Conservation (phyloP, 208 protist genomes). For the Crithidia expoeki region DNA sequence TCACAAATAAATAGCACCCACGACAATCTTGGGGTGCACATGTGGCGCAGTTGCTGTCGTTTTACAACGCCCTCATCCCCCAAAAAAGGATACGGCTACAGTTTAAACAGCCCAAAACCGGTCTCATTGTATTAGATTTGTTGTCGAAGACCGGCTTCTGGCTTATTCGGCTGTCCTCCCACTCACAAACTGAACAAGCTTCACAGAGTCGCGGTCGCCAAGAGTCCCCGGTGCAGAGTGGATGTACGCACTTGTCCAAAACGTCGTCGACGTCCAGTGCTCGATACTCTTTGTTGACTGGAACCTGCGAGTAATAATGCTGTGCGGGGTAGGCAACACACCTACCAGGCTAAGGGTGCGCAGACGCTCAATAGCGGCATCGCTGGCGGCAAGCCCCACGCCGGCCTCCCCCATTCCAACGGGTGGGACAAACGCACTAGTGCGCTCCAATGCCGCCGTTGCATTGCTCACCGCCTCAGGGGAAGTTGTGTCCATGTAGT, state of each 20-base stretch:
- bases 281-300: conserved; percentile 64
- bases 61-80: too few species aligned
- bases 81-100: too few species aligned
- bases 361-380: conserved; percentile 46
- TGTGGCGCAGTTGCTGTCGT: too few species aligned
- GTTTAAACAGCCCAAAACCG: too few species aligned
- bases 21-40: background rate
- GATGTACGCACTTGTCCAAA: conserved; percentile 84
- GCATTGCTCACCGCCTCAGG: conserved; percentile 12
- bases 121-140: background rate
- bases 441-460: conserved; percentile 12
- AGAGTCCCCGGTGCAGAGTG: conserved; percentile 43
- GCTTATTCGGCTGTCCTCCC: background rate
- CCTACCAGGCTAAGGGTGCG: conserved; percentile 78
- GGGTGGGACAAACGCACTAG: conserved; percentile 8
- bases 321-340: conserved; percentile 74
- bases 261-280: conserved; percentile 72
- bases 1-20: background rate
- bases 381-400: conserved; percentile 38
- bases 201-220: conserved; percentile 69
- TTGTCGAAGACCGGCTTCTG: background rate
- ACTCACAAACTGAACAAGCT: conserved; percentile 57
- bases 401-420: conserved; percentile 10
- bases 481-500: conserved; percentile 27
- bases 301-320: conserved; percentile 74